phyloP scores from a whole-genome alignment of 2,329 filamentous ascomycete species.

The Curvularia eragrostidis region DNA sequence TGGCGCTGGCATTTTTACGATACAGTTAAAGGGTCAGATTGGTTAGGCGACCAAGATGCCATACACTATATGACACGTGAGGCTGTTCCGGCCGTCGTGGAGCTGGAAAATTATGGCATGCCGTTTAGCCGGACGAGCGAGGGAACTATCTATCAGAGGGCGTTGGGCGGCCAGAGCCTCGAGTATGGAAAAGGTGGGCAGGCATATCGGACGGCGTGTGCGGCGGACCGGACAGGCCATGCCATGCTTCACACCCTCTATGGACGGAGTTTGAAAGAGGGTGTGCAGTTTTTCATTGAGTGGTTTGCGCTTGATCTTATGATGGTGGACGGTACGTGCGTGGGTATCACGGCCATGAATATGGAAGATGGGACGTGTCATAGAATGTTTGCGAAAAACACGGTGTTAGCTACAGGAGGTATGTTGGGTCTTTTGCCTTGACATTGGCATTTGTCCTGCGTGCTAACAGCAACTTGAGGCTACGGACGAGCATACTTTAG shows the following conservation, averaged over 20 bases:
- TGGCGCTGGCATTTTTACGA: conserved; percentile 69
- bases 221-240: conserved; percentile 58
- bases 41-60: conserved; percentile 66
- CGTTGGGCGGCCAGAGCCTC: conserved; percentile 57
- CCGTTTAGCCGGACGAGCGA: conserved; percentile 59
- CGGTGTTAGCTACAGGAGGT: conserved; percentile 54
- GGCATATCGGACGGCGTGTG: conserved; percentile 57
- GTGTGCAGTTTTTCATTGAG: conserved; percentile 60
- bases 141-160: conserved; percentile 58
- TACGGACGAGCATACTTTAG: conserved; percentile 61
- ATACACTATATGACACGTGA: conserved; percentile 67
- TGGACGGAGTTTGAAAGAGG: conserved; percentile 57
- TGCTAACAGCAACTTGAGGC: conserved; percentile 31
- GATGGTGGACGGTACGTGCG: conserved; percentile 57
- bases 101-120: conserved; percentile 64
- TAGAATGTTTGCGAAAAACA: conserved; percentile 57
- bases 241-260: conserved; percentile 60
- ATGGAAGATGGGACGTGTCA: conserved; percentile 60
- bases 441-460: not conserved
- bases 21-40: conserved; percentile 65
- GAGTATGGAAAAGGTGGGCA: conserved; percentile 58
- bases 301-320: conserved; percentile 59
- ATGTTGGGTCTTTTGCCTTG: not conserved
- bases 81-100: conserved; percentile 61
- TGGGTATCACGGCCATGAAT: conserved; percentile 55